These are phyloP conservation scores for Dipteronia sinensis DNA, from an alignment of 345 rosid species.

Conservation along the genomic window DNA sequence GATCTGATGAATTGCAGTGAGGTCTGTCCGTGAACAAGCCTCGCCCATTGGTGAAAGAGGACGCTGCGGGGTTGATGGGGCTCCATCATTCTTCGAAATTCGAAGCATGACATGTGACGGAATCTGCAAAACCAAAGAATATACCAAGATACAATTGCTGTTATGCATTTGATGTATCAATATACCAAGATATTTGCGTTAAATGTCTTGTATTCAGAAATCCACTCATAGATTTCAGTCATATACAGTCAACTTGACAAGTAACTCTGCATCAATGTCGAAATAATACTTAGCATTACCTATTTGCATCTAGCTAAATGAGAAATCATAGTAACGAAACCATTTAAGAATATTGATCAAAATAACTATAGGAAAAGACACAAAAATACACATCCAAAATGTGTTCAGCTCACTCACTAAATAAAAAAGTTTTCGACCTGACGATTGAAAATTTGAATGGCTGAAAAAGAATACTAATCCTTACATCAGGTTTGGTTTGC, in stretches of 20 bases:
- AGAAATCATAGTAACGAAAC: background rate
- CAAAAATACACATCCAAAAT: background rate
- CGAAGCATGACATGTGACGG: slow-evolving; percentile 90
- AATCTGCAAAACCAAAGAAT: slow-evolving; percentile 52
- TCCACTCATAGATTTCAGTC: background rate
- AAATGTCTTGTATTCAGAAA: background rate
- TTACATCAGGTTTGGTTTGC: slow-evolving; percentile 85
- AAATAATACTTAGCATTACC: background rate
- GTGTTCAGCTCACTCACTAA: background rate
- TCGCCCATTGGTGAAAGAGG: slow-evolving; percentile 92
- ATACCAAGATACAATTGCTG: background rate
- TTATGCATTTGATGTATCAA: background rate
- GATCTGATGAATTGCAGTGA: slow-evolving; percentile 94
- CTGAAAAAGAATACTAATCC: slow-evolving; percentile 20
- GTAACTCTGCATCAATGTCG: background rate
- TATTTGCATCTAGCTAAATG: slow-evolving; percentile 9
- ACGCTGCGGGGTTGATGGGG: slow-evolving; percentile 57
- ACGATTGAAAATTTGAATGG: background rate
- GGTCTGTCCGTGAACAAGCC: slow-evolving; percentile 95
- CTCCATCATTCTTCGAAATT: slow-evolving; percentile 55
- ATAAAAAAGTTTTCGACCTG: background rate
- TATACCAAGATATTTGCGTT: background rate
- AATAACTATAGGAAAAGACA: background rate
- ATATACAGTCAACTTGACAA: background rate
- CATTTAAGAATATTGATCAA: slow-evolving; percentile 2